Evolutionary conservation across 2,329 filamentous ascomycete species (phyloP).

Genomic region (Ophiocordyceps camponoti-rufipedis): DNA sequence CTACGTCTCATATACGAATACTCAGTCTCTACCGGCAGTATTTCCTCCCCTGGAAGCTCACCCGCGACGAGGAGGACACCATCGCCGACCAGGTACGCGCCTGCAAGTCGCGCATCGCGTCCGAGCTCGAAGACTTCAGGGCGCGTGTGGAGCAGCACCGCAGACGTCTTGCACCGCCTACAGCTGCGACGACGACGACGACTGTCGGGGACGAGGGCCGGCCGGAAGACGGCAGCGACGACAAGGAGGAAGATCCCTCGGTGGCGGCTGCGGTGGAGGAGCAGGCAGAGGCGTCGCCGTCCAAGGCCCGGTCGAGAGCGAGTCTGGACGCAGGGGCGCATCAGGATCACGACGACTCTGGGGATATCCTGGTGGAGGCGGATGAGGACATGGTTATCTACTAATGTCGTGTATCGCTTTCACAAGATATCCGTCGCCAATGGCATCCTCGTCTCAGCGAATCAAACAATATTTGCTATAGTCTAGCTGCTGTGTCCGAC

Average conservation of each 20-base stretch:
- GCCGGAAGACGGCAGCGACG: background rate
- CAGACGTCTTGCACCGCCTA: conserved; percentile 8
- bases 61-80: conserved; percentile 45
- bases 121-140: conserved; percentile 47
- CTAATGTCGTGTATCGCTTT: conserved; percentile 19
- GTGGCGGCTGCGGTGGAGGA: background rate
- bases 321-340: conserved; percentile 4
- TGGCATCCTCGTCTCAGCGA: background rate
- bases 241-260: background rate
- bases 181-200: conserved; percentile 1
- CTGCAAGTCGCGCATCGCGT: conserved; percentile 42
- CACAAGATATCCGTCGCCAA: background rate
- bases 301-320: background rate
- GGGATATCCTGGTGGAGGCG: conserved; percentile 64
- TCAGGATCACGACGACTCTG: conserved; percentile 47
- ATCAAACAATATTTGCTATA: too few species aligned
- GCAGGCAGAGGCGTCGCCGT: background rate
- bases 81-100: conserved; percentile 55
- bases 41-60: conserved; percentile 70
- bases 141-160: conserved; percentile 21
- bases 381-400: conserved; percentile 89
- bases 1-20: too few species aligned
- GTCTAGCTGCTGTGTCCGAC: too few species aligned
- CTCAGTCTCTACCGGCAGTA: conserved; percentile 32
- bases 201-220: conserved; percentile 2